Evolutionary conservation across 805 yeast genomes (phyloP).

Genomic region (Candida sakaeoensis): DNA sequence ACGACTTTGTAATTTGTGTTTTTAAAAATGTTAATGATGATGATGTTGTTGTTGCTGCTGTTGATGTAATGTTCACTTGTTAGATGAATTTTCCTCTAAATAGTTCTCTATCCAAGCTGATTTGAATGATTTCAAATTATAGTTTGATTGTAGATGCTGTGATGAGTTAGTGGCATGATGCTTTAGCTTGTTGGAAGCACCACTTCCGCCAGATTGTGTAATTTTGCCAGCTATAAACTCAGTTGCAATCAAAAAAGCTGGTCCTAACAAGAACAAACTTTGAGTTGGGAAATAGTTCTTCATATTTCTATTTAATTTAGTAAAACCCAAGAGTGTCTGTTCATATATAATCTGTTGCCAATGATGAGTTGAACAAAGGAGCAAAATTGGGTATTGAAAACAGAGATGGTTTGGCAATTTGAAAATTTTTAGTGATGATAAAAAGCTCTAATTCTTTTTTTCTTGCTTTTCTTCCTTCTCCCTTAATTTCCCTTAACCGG

Average conservation of each 20-base stretch:
- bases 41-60: too few relatives aligned
- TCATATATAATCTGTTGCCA: too few relatives aligned
- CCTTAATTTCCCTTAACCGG: background rate
- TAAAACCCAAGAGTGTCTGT: too few relatives aligned
- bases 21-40: too few relatives aligned
- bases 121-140: conserved; percentile 7
- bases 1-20: too few relatives aligned
- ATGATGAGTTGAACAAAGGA: background rate
- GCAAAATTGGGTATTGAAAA: background rate
- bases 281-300: conserved; percentile 23
- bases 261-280: conserved; percentile 23
- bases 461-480: background rate
- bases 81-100: conserved; percentile 3
- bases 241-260: conserved; percentile 23
- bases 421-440: background rate
- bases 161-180: background rate
- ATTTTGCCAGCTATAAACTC: conserved; percentile 22
- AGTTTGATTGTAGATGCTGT: background rate
- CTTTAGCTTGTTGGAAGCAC: conserved; percentile 7
- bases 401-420: background rate
- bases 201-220: conserved; percentile 14
- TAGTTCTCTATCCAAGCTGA: conserved; percentile 10
- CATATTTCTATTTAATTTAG: background rate
- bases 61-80: too few relatives aligned
- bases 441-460: background rate